Percentiles rank a stretch among this genome's conserved stretches.
phyloP scores from a whole-genome alignment of 441 rosid genomes.

The Pelargonium citronellum region DNA sequence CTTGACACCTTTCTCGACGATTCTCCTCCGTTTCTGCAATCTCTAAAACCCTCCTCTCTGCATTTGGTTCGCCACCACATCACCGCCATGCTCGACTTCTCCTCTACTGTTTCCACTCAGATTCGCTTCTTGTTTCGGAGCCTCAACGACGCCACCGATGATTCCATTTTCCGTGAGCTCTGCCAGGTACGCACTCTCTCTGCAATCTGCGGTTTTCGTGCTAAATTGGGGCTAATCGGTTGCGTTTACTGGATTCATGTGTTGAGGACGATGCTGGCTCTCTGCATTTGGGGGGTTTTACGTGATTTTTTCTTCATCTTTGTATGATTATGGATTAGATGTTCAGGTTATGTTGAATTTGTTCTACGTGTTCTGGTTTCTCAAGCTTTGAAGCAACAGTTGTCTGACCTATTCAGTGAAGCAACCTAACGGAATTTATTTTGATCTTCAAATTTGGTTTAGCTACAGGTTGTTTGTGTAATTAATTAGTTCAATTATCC shows the following conservation, averaged over 20 bases:
- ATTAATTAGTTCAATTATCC: background rate
- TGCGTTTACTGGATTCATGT: background rate
- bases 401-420: background rate
- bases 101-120: conserved; percentile 51
- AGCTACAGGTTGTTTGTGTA: background rate
- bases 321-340: background rate
- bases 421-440: background rate
- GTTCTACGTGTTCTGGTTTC: background rate
- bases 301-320: background rate
- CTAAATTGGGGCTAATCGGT: background rate
- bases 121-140: conserved; percentile 65
- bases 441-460: background rate
- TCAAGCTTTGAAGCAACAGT: background rate
- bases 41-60: background rate
- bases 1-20: background rate
- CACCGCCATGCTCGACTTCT: conserved; percentile 19
- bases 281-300: background rate
- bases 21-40: conserved; percentile 1
- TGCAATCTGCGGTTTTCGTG: background rate
- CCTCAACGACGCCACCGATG: conserved; percentile 53
- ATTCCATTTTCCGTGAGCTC: conserved; percentile 52
- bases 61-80: background rate
- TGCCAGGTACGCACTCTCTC: conserved; percentile 40
- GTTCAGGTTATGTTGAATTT: background rate
- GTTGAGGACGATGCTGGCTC: background rate